Base-by-base conservation (phyloP, 2,329 filamentous ascomycete genomes). In the Aplosporella prunicola region DNA sequence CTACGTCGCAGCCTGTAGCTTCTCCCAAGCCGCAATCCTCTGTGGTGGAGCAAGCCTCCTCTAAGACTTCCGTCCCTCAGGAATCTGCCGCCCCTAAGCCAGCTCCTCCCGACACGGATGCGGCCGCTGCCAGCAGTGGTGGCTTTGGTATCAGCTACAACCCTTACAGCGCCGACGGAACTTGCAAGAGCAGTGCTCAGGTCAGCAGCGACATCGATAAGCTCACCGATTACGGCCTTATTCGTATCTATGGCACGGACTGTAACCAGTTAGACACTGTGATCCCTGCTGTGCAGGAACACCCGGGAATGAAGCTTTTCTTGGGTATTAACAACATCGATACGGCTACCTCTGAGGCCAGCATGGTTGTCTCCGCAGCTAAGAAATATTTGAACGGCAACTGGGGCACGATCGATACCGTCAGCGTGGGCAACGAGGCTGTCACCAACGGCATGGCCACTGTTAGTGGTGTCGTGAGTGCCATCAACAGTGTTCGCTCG, bases 201-300 rank as follows among this genome's bases (percentile, higher is more conserved):
- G 69, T 93, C 35, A 65, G 72, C 42, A 53, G 61, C 14, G 85
- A 93, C 51, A 74, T 91, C 47, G 61, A 63, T 11, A 61, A 60
- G 31, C 61, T 78, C 35, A 64, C 76, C 18, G 64, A 63, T 10
- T 87, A 81, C 59, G 67, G 68, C 13, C 58, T 78, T 23, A 64
- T 93, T 38, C 82, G 87, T 34, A 72, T 83, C 52, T 93, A 93
- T 53, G 86, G 85, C 35, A 76, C 77, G 40, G 83, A 87, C 57
- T 93, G 86, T 58, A 65, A 84, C 51, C 81, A 88, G 56, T 71
- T 85, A 25, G 56, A 68, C 2, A 74, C 68, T 10, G 73, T 81
- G 20, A 59, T 67, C 9, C 78, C 79, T 7, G 80, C 78, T 24
- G 74, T 74, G 49, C 58, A 68, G n/a, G 69, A 76, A 8, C 25